phyloP scores from a whole-genome alignment of 257 asterid species.

The Euphrasia confusa region DNA sequence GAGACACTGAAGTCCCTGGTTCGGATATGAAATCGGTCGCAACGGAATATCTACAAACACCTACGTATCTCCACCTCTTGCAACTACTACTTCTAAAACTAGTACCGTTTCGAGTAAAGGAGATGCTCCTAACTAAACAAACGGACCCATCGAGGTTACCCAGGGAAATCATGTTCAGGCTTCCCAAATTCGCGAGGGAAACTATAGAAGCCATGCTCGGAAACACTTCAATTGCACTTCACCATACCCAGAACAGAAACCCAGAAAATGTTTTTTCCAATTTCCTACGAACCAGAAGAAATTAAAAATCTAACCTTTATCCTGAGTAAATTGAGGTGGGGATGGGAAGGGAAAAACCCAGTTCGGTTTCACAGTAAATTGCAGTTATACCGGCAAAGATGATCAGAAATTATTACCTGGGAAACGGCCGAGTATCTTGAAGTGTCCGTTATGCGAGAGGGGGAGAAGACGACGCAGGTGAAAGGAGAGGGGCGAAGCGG shows the following conservation, averaged over 20 bases:
- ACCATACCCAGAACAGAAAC: slow-evolving; percentile 31
- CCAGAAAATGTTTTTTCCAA: slow-evolving; percentile 15
- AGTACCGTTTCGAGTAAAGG: slow-evolving; percentile 43
- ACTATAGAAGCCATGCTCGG: slow-evolving; percentile 70
- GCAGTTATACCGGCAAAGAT: neutral
- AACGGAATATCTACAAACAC: slow-evolving; percentile 79
- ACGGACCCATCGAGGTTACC: slow-evolving; percentile 73
- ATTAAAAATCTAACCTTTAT: slow-evolving; percentile 22
- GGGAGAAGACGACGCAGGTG: slow-evolving; percentile 16
- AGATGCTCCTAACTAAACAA: slow-evolving; percentile 54
- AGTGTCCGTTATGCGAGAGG: slow-evolving; percentile 19
- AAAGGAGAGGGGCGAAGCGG: slow-evolving; percentile 18
- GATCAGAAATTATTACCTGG: slow-evolving; percentile 26
- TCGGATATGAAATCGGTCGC: slow-evolving; percentile 72
- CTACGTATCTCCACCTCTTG: slow-evolving; percentile 62
- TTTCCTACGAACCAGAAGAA: slow-evolving; percentile 15
- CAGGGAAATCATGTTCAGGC: slow-evolving; percentile 58
- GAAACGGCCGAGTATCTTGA: slow-evolving; percentile 18
- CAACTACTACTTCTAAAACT: slow-evolving; percentile 49
- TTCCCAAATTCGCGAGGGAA: slow-evolving; percentile 92
- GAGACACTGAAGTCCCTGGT: slow-evolving; percentile 67
- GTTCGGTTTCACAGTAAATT: neutral
- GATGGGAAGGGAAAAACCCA: neutral
- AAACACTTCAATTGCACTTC: slow-evolving; percentile 29
- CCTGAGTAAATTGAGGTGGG: neutral